Percentiles rank a stretch among this genome's conserved stretches.
Evolutionary conservation across 225 moss, liverwort and hornwort genomes (phyloP).

Genomic region (Takakia lepidozioides): DNA sequence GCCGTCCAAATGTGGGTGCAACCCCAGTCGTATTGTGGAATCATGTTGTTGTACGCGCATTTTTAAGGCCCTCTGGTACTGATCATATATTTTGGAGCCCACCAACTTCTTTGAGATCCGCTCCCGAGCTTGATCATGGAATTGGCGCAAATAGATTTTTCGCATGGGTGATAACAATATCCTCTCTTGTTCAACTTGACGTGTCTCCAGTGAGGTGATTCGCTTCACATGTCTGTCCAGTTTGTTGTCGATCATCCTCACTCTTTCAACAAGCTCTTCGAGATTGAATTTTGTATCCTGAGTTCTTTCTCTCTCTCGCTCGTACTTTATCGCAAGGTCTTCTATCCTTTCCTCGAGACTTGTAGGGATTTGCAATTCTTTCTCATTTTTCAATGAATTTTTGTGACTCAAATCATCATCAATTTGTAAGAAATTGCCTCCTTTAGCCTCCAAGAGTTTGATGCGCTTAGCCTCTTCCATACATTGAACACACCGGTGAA

Average conservation of each 20-base stretch:
- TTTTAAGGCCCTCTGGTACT: constrained; percentile 9
- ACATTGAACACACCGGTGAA: constrained; percentile 5
- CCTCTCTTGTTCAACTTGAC: constrained; percentile 15
- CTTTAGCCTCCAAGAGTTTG: no score
- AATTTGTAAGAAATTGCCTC: no score
- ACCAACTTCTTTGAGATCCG: constrained; percentile 18
- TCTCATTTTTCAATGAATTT: constrained; percentile 5
- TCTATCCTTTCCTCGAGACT: constrained; percentile 23
- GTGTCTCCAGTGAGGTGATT: constrained; percentile 2
- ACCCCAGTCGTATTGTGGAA: constrained; percentile 2
- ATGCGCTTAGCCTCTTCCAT: constrained; percentile 12
- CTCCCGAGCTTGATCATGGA: constrained; percentile 31
- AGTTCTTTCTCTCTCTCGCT: constrained; percentile 10
- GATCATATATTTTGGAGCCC: constrained; percentile 5
- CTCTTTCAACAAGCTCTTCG: constrained; percentile 31
- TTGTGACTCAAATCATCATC: no score
- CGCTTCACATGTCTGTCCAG: constrained; percentile 9
- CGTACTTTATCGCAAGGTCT: constrained; percentile 16
- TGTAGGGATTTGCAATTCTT: constrained; percentile 18
- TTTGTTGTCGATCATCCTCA: constrained; percentile 19
- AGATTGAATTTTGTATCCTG: constrained; percentile 15
- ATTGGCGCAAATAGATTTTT: constrained; percentile 25
- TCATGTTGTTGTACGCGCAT: constrained; percentile 4
- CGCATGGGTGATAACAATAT: constrained; percentile 14
- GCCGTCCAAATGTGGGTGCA: constrained; percentile 2